Base-by-base conservation (phyloP, 495 filamentous ascomycete species). In the Neurospora hispaniola region DNA sequence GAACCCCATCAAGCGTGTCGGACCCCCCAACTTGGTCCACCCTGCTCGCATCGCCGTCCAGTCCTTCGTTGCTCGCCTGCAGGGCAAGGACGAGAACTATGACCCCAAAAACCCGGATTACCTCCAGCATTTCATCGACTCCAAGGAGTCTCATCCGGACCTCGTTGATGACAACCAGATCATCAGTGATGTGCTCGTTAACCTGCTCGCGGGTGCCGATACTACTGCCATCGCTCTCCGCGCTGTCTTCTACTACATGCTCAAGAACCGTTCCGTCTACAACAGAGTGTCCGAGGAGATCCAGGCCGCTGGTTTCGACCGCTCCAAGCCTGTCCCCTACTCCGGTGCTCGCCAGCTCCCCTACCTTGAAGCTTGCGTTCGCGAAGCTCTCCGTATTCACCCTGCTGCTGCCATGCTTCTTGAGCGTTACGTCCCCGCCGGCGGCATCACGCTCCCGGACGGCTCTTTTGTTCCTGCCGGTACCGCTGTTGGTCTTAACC, bases 341-440 rank as follows among this genome's bases (percentile, higher is more conserved):
- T 73, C 44, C 38, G 72, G 59, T 7, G 75, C 75, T 12, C 44
- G 48, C 11, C 31, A 88, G 87, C 4, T 80, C 10, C 75, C 76
- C 9, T 80, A 88, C 76, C 83, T 90, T n/a, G 84, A 86, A 35
- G 87, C 86, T 38, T 81, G 84, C 69, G 81, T 89, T 44, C 85
- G 86, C 73, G 88, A 90, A 78, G 75, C 82, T 12, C 77, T 88
- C 39, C 84, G 87, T 31, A 73, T 87, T 16, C 82, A 86, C 70
- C 87, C 87, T 1, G 81, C 82, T 1, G 80, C 84, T 10, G 83
- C 82, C 11, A 72, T 88, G 3, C 73, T 80, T 4, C 74, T 86
- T 2, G 84, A 87, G 73, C 81, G 86, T 0, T 78, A 84, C 14
- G 85, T 86, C 0, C 85, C 84, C 2, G 71, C 74, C 0, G 82